Evolutionary conservation across 305 asterid species (phyloP).

Genomic region (Fraxinus nigra): DNA sequence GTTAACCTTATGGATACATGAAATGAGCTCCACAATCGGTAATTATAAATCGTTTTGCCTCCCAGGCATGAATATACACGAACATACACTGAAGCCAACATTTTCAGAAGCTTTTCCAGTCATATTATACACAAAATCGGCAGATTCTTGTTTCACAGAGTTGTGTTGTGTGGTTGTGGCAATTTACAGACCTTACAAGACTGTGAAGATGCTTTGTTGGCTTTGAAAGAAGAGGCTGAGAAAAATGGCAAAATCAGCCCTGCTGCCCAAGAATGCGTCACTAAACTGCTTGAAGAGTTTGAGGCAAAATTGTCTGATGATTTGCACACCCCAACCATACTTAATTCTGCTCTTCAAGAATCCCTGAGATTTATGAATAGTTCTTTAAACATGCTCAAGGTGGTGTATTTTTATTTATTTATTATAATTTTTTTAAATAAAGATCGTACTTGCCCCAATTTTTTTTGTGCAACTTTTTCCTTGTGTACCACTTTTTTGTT

Average conservation of each 20-base stretch:
- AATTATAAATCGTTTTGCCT: neutral
- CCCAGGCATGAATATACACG: neutral
- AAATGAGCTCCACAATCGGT: neutral
- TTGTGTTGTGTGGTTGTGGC: slow-evolving; percentile 18
- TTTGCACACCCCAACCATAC: slow-evolving; percentile 66
- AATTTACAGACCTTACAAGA: slow-evolving; percentile 65
- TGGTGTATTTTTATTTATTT: neutral
- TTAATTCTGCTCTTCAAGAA: slow-evolving; percentile 60
- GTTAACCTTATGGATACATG: neutral
- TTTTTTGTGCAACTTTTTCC: neutral
- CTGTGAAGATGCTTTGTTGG: slow-evolving; percentile 46
- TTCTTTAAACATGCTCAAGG: slow-evolving; percentile 57
- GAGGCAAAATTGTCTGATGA: slow-evolving; percentile 73
- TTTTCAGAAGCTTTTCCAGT: neutral
- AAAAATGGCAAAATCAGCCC: slow-evolving; percentile 33
- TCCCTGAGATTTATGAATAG: slow-evolving; percentile 54
- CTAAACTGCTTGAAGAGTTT: slow-evolving; percentile 53
- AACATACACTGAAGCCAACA: neutral
- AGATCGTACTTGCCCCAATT: neutral
- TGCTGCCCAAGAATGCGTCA: slow-evolving; percentile 53
- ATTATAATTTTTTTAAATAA: too few relatives aligned
- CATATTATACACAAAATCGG: neutral
- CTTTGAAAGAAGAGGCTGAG: slow-evolving; percentile 40
- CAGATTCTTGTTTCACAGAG: neutral
- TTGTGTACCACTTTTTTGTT: neutral